These are phyloP conservation scores for Coprinopsis strossmayeri DNA, from an alignment of 768 basidiomycete species.

Conservation along the genomic window DNA sequence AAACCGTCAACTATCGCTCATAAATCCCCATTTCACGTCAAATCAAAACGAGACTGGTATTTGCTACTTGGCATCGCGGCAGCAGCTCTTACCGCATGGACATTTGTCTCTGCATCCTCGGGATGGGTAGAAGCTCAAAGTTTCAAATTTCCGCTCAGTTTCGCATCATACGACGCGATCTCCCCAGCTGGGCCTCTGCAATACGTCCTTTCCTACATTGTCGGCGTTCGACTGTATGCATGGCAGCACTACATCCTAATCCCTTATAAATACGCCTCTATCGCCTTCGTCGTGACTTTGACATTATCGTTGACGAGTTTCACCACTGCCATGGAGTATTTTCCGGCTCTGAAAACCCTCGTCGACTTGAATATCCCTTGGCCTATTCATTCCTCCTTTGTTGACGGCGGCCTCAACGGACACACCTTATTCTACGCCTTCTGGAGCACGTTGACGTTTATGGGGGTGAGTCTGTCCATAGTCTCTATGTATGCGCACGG, in stretches of 20 bases:
- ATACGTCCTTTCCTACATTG: slow-evolving; percentile 4
- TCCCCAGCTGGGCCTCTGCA: neutral
- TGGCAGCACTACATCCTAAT: neutral
- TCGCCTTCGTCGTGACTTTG: neutral
- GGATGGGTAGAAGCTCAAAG: neutral
- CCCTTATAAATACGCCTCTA: neutral
- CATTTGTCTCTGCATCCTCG: neutral
- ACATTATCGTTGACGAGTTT: neutral
- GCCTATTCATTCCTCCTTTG: neutral
- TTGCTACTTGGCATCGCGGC: neutral
- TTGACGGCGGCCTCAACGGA: neutral
- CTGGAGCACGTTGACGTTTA: neutral
- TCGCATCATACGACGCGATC: slow-evolving; percentile 2
- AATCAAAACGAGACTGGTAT: neutral
- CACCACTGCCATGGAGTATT: neutral
- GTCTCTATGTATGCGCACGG: neutral
- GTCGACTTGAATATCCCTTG: neutral
- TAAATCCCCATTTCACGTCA: neutral
- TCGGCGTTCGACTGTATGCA: neutral
- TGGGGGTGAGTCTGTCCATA: neutral
- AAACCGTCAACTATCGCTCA: neutral
- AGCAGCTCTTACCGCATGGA: neutral
- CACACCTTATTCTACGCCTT: slow-evolving; percentile 1
- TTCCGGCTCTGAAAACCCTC: neutral
- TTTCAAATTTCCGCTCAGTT: neutral